Evolutionary conservation across 495 filamentous ascomycete species (phyloP).

Genomic region (Jackrogersella minutella): DNA sequence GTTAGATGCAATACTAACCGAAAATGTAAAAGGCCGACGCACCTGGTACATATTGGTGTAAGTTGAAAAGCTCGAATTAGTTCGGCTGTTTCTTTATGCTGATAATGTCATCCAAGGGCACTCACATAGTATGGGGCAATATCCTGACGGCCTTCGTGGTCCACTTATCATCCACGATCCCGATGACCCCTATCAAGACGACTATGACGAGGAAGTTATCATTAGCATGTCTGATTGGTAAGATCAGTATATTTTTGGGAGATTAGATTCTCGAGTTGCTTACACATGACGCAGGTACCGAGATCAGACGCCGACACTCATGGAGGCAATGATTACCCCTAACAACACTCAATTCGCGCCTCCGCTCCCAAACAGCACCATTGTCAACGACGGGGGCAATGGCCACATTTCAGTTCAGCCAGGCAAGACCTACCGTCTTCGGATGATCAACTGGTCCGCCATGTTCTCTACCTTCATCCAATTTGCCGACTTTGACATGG

Average conservation of each 20-base stretch:
- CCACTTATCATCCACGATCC: slow-evolving; percentile 76
- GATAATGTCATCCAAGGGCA: slow-evolving; percentile 58
- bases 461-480: slow-evolving; percentile 68
- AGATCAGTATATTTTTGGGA: slow-evolving; percentile 48
- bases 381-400: slow-evolving; percentile 73
- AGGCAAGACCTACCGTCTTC: slow-evolving; percentile 79
- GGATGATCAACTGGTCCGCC: slow-evolving; percentile 75
- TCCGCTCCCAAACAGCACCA: slow-evolving; percentile 65
- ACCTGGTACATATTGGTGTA: slow-evolving; percentile 82
- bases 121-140: slow-evolving; percentile 75
- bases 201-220: slow-evolving; percentile 73
- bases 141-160: slow-evolving; percentile 79
- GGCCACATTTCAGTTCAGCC: slow-evolving; percentile 67
- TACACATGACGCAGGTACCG: slow-evolving; percentile 66
- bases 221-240: slow-evolving; percentile 68
- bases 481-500: slow-evolving; percentile 68
- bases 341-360: slow-evolving; percentile 63
- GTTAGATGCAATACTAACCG: slow-evolving; percentile 15
- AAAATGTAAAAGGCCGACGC: slow-evolving; percentile 58
- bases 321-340: slow-evolving; percentile 61
- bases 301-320: slow-evolving; percentile 60
- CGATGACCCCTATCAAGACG: slow-evolving; percentile 64
- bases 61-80: slow-evolving; percentile 52
- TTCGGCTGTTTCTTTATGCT: slow-evolving; percentile 4
- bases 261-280: slow-evolving; percentile 41